These are phyloP conservation scores for Cardamine occulta DNA, from an alignment of 345 rosid genomes.

Conservation along the genomic window DNA sequence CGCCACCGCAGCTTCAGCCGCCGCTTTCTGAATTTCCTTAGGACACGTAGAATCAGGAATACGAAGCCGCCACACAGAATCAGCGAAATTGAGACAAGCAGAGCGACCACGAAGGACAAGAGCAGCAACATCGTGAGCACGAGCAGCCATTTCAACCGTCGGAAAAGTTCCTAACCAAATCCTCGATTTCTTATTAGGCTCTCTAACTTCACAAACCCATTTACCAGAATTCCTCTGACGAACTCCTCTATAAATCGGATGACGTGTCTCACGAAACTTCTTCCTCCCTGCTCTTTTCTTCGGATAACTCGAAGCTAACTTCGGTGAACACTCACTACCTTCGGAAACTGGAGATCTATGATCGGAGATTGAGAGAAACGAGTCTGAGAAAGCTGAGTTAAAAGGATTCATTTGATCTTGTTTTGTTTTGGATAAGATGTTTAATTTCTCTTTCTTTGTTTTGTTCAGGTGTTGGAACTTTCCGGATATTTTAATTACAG, in stretches of 20 bases:
- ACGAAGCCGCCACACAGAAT: slow-evolving; percentile 77
- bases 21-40: slow-evolving; percentile 78
- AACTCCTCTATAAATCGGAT: slow-evolving; percentile 85
- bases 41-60: slow-evolving; percentile 62
- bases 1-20: slow-evolving; percentile 53
- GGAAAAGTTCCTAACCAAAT: slow-evolving; percentile 90
- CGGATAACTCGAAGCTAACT: slow-evolving; percentile 69
- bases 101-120: slow-evolving; percentile 71
- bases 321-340: slow-evolving; percentile 48
- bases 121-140: slow-evolving; percentile 93
- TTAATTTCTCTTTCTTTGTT: slow-evolving; percentile 42
- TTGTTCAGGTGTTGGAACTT: slow-evolving; percentile 16
- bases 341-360: slow-evolving; percentile 50
- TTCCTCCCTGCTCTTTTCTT: slow-evolving; percentile 85
- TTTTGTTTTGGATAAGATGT: slow-evolving; percentile 31
- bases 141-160: slow-evolving; percentile 85
- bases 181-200: slow-evolving; percentile 81
- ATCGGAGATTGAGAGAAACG: slow-evolving; percentile 44
- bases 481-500: slow-evolving; percentile 18
- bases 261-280: slow-evolving; percentile 88
- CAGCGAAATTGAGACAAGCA: slow-evolving; percentile 87
- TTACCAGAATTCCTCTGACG: slow-evolving; percentile 71
- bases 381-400: slow-evolving; percentile 25
- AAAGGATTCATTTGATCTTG: slow-evolving; percentile 33
- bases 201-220: slow-evolving; percentile 93